These are phyloP conservation scores for Hyphodiscus sp. DNA, from an alignment of 2,329 filamentous ascomycete genomes.

Conservation along the genomic window DNA sequence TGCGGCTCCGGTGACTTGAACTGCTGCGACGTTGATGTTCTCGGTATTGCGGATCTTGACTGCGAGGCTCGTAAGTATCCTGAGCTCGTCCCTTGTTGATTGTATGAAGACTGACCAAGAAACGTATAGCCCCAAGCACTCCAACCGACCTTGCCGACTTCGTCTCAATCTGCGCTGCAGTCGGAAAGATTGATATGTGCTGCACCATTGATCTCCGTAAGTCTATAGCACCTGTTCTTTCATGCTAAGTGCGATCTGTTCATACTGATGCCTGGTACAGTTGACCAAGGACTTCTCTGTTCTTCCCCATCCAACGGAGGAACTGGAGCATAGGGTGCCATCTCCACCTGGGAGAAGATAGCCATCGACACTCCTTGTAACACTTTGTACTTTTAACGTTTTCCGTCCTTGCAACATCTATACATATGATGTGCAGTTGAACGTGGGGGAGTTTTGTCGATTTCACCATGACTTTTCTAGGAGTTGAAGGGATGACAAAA, in stretches of 20 bases:
- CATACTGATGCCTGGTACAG: not conserved
- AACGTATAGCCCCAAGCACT: conserved; percentile 30
- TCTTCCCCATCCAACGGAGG: not conserved
- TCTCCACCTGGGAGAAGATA: not conserved
- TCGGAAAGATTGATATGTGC: conserved; percentile 41
- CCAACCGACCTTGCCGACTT: conserved; percentile 37
- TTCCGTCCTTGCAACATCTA: not conserved
- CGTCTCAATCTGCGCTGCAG: conserved; percentile 18
- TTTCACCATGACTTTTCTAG: not conserved
- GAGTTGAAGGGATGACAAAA: not conserved
- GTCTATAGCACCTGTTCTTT: not conserved
- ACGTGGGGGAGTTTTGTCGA: not conserved
- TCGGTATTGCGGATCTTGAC: conserved; percentile 50
- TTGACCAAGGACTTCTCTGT: conserved; percentile 3
- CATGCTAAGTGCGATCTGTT: not conserved
- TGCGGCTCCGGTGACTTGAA: conserved; percentile 35
- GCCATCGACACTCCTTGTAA: not conserved
- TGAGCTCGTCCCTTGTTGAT: not conserved
- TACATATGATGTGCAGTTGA: not conserved
- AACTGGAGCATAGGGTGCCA: not conserved
- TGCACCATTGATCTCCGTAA: conserved; percentile 35
- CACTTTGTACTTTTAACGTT: not conserved
- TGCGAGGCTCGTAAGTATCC: conserved; percentile 44
- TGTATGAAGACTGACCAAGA: not conserved
- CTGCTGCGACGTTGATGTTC: conserved; percentile 58